phyloP scores from a whole-genome alignment of 805 yeast genomes.

The Yueomyces sp. region DNA sequence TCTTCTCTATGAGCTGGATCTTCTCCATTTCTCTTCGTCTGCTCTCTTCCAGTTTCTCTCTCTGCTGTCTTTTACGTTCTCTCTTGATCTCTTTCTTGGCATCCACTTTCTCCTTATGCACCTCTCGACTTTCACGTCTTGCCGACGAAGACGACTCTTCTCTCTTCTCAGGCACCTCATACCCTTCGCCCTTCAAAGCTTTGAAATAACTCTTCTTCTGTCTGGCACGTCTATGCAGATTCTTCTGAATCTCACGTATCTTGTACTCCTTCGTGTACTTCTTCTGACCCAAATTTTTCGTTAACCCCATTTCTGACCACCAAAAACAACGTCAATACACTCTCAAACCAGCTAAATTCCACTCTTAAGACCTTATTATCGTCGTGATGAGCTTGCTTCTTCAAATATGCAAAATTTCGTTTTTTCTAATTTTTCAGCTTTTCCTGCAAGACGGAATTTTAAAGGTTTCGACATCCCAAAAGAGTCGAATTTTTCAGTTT shows the following conservation, averaged over 20 bases:
- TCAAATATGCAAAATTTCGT: too few relatives aligned
- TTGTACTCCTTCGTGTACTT: constrained; percentile 27
- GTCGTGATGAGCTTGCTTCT: too few relatives aligned
- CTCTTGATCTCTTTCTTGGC: constrained; percentile 25
- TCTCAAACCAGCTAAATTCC: too few relatives aligned
- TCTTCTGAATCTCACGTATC: constrained; percentile 58
- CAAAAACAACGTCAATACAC: too few relatives aligned
- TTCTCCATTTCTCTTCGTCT: constrained; percentile 29
- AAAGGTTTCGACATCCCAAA: too few relatives aligned
- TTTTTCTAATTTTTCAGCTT: too few relatives aligned
- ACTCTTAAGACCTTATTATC: too few relatives aligned
- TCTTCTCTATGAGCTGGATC: constrained; percentile 26
- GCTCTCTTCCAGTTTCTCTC: constrained; percentile 24
- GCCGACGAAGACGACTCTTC: constrained; percentile 1
- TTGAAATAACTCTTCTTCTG: constrained; percentile 73
- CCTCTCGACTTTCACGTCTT: constrained; percentile 8
- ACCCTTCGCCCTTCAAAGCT: constrained; percentile 60
- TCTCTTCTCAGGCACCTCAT: constrained; percentile 33
- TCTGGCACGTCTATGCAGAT: constrained; percentile 68
- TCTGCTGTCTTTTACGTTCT: constrained; percentile 24
- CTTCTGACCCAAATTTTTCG: constrained; percentile 5
- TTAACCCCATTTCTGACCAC: too few relatives aligned
- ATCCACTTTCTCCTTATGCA: constrained; percentile 19
- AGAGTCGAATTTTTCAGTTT: too few relatives aligned
- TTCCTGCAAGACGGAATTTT: too few relatives aligned